Evolutionary conservation across 148 eudicot species (phyloP), one percentile per base, ranked within the genome.

Genomic region (Silene latifolia): DNA sequence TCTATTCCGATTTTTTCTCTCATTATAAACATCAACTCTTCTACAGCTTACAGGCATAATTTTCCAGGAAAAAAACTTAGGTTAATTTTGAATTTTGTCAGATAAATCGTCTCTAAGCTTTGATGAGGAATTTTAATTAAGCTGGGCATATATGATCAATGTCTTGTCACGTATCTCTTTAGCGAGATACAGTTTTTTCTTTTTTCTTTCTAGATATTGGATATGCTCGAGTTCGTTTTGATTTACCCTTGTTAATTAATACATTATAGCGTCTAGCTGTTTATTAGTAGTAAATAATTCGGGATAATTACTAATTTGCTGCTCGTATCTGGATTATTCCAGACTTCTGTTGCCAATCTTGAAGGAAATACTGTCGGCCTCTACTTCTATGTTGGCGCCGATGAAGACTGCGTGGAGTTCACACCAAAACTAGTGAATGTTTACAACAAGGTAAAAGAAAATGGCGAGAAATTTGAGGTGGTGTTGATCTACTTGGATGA

Each of bases 361-460:
- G 83, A 85, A 82, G 87, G 87, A 67, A 79, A 82, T 71, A 79
- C 54, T 53, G 87, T 85, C 19, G 87, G 87, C 77, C 79, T 85
- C 63, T 85, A 85, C 78, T 85, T 85, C 77, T 79, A 60, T 57
- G 82, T 77, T 15, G 72, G 67, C 60, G 56, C 87, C 25, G 82
- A 79, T 67, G 61, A 21, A 53, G 85, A 84, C 18, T 85, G 85
- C 82, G 10, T 63, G 8, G 87, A 74, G 6, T 82, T 82, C 64
- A 82, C 87, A 42, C 59, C 74, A 18, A 81, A 85, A 77, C 83
- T 85, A 21, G 39, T 56, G 21, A 67, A 74, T 12, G 56, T 77
- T 80, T 79, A 79, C 47, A 72, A 74, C 42, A 66, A 27, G 29
- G 83, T 85, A 42, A 85, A 79, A 47, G 83, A 77, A 23, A 80